Evolutionary conservation across 768 basidiomycete genomes (phyloP).

Genomic region (Xerocomellus intermedius): DNA sequence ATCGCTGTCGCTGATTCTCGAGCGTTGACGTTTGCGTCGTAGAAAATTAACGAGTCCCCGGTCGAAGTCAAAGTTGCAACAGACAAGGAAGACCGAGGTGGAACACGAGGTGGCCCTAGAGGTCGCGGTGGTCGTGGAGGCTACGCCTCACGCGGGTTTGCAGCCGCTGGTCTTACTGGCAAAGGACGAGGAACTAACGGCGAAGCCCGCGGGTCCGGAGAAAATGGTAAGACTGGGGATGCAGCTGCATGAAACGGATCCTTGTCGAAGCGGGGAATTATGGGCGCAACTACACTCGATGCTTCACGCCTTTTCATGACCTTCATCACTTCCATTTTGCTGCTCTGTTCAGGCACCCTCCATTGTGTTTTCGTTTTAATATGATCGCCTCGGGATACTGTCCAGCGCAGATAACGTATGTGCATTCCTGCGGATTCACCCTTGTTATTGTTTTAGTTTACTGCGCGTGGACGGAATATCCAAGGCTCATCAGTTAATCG

Average conservation of each 20-base stretch:
- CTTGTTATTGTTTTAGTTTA: neutral
- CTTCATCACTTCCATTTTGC: conserved; percentile 8
- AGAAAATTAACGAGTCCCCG: conserved; percentile 68
- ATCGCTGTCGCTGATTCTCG: conserved; percentile 15
- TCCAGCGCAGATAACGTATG: conserved; percentile 18
- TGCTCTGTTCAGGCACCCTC: conserved; percentile 8
- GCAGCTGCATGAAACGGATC: conserved; percentile 21
- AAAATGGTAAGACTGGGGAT: conserved; percentile 29
- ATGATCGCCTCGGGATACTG: conserved; percentile 21
- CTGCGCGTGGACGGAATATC: neutral
- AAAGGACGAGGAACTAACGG: conserved; percentile 33
- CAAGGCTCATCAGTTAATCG: neutral
- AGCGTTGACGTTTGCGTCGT: conserved; percentile 9
- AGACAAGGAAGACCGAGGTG: conserved; percentile 46
- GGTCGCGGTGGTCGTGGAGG: conserved; percentile 47
- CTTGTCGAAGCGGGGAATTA: conserved; percentile 17
- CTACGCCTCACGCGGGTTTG: conserved; percentile 64
- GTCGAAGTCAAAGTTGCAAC: conserved; percentile 73
- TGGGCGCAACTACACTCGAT: conserved; percentile 16
- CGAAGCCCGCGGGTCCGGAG: conserved; percentile 28
- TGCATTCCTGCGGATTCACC: conserved; percentile 16
- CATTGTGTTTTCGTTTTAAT: conserved; percentile 18
- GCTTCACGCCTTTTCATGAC: conserved; percentile 21
- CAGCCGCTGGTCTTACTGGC: conserved; percentile 62
- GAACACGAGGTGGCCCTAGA: conserved; percentile 51